These are phyloP conservation scores for Diaporthe aspalathi DNA, from an alignment of 2,329 filamentous ascomycete species.

Conservation along the genomic window DNA sequence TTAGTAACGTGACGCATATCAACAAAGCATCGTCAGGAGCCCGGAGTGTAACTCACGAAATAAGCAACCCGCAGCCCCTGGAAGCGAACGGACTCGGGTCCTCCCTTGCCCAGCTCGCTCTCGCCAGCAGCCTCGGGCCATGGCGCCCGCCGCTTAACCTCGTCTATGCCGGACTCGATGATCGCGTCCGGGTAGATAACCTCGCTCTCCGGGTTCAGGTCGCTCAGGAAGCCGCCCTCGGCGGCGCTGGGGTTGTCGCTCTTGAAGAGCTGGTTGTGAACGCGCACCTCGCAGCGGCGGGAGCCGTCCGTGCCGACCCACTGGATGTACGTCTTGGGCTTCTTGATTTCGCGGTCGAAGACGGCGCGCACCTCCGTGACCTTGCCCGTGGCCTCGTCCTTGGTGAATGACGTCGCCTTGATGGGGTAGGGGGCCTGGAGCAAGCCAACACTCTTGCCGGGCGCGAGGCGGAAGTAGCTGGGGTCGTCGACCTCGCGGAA, in stretches of 20 bases:
- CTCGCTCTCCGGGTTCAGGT: conserved; percentile 88
- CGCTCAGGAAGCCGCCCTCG: conserved; percentile 82
- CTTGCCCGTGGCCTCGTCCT: conserved; percentile 64
- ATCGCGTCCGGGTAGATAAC: conserved; percentile 81
- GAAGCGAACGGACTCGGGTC: conserved; percentile 84
- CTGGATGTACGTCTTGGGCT: conserved; percentile 65
- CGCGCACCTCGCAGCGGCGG: conserved; percentile 38
- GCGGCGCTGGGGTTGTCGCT: conserved; percentile 83
- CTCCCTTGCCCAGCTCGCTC: conserved; percentile 68
- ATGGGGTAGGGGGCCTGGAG: conserved; percentile 74
- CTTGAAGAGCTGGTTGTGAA: conserved; percentile 56
- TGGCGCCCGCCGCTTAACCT: conserved; percentile 77
- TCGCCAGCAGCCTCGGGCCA: conserved; percentile 86
- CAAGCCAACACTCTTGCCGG: conserved; percentile 75
- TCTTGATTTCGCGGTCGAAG: conserved; percentile 45
- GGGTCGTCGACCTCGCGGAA: conserved; percentile 75
- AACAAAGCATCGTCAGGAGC: rapidly evolving
- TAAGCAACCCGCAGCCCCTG: conserved; percentile 92
- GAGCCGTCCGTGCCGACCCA: conserved; percentile 61
- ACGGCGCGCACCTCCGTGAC: conserved; percentile 46
- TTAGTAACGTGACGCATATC: neutral
- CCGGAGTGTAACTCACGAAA: conserved; percentile 64
- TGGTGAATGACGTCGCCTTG: conserved; percentile 71
- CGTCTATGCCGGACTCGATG: conserved; percentile 85
- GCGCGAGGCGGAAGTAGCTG: conserved; percentile 78